Evolutionary conservation across 2,329 filamentous ascomycete species (phyloP), one percentile per base, ranked within the genome.

Genomic region (Lasiodiplodia gonubiensis): DNA sequence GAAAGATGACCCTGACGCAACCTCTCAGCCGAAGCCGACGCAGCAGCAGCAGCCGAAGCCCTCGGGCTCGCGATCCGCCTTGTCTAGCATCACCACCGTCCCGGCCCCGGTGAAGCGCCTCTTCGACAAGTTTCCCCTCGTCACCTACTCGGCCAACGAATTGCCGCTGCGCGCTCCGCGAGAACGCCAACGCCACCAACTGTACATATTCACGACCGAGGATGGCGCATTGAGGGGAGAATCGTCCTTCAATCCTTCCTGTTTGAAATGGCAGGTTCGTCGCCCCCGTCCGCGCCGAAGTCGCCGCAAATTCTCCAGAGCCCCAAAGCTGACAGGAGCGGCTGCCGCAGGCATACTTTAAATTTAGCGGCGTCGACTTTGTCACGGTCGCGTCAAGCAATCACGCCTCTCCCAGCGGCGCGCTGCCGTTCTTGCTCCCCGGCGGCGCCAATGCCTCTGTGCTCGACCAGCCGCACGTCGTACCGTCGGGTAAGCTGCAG

Each of bases 221-320:
- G 81, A 85, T n/a, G 90, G 88, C 73, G 90, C 89, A 39, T 77
- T 79, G 67, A 75, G 76, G 48, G 89, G 88, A 4, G 80, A 83
- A 35, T 91, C 93, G 30, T 96, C 92, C 71, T 97, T 91, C 81
- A 98, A 98, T 77, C 95, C 95, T 12, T 88, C 89, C 68, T 99
- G 95, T 82, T 84, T 98, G 75, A 97, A 94, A 83, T 98, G 93
- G 93, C 95, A 98, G 91, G 93, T 94, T 21, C 12, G 51, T 25
- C 33, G 30, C 33, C 42, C 54, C 53, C 14, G 18, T 14, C 57
- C 39, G 18, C 25, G 37, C 42, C 39, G 11, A 55, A 14, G 18
- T 37, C 14, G 16, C 25, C 33, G 25, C 51, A 51, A 39, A 23
- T 53, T 23, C n/a, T 21, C 46, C 23, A 42, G 46, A 37, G 8